A percentile compares a stretch with the other conserved stretches of the same genome.
Conservation (phyloP, 768 basidiomycete genomes). For the Rhodotorula sphaerocarpa region DNA sequence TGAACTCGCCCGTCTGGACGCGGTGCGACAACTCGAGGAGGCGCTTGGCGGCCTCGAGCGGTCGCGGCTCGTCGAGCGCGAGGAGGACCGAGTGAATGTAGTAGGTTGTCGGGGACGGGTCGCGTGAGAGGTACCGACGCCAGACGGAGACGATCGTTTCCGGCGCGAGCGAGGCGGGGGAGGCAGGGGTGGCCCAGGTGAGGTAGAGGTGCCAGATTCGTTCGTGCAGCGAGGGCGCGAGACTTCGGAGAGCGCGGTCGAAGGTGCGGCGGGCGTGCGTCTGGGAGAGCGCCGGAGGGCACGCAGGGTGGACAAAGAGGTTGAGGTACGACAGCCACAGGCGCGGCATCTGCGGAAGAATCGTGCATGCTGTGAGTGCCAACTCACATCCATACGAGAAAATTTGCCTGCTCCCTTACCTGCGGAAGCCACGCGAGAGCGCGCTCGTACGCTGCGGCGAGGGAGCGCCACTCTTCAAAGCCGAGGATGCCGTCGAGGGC, state of each 20-base stretch:
- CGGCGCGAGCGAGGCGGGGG: conserved; percentile 62
- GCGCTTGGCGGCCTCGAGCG: conserved; percentile 88
- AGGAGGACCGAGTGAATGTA: conserved; percentile 45
- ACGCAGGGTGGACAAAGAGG: conserved; percentile 77
- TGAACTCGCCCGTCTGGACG: conserved; percentile 44
- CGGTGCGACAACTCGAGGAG: conserved; percentile 68
- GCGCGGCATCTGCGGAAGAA: conserved; percentile 64
- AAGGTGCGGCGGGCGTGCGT: conserved; percentile 89
- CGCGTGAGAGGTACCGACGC: conserved; percentile 68
- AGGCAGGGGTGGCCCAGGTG: conserved; percentile 57
- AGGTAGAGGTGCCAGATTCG: conserved; percentile 91
- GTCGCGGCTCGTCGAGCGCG: conserved; percentile 54
- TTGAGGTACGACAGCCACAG: conserved; percentile 90
- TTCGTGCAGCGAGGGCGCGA: conserved; percentile 82
- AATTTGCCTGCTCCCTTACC: conserved; percentile 52
- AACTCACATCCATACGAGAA: conserved; percentile 7
- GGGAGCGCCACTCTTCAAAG: conserved; percentile 87
- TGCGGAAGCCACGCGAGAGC: conserved; percentile 90
- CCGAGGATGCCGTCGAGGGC: conserved; percentile 83
- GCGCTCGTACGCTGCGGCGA: conserved; percentile 81
- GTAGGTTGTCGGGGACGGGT: conserved; percentile 44
- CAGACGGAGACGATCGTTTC: conserved; percentile 62
- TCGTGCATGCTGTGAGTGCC: not conserved
- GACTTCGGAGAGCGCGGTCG: conserved; percentile 84
- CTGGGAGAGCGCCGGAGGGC: conserved; percentile 71